Base-by-base conservation (phyloP, 2,329 filamentous ascomycete species). In the Fonsecaea multimorphosa region DNA sequence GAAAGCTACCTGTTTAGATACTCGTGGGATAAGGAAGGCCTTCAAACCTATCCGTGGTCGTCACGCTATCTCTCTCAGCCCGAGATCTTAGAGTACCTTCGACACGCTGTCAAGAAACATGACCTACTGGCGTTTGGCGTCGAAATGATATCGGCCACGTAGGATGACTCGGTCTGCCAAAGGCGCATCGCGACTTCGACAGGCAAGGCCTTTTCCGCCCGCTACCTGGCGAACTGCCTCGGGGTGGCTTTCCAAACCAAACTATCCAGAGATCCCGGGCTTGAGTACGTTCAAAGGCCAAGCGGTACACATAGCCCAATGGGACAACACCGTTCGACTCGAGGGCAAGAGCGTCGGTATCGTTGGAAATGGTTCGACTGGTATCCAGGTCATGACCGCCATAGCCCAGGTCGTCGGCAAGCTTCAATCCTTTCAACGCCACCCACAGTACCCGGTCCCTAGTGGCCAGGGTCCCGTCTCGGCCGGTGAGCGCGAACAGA, bases 301-400 rank as follows among this genome's bases (percentile, higher is more conserved):
- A 16, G 80, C 87, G 6, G 81, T 86, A 70, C 86, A 89, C 73
- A 84, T 85, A 0, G 85, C 84, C 0, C 84, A 84, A 72, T 88
- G 86, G 86, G 86, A 86, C 1, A 54, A 68, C 14, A 76, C 81
- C 1, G 78, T 88, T 22, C 79, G 84, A 55, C 81, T 87, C 32
- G 80, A 80, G 46, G 81, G 81, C 55, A 89, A 89, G 73, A 81
- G 82, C 16, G 82, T 86, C 58, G 87, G 83, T n/a, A 82, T 90
- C 60, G 85, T 90, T 36, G 88, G 88, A 8, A 89, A 86, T 0
- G 88, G 88, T 1, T 85, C 61, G 5, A 67, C 65, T 2, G 87
- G 87, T 0, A 83, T 89, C 1, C 87, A 90, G 70, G 83, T 89
- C 51, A 81, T 84, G 0, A 88, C 90, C 68, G 86, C 85, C 54